Conservation (phyloP, 768 basidiomycete species). For the Coprinellus micaceus region DNA sequence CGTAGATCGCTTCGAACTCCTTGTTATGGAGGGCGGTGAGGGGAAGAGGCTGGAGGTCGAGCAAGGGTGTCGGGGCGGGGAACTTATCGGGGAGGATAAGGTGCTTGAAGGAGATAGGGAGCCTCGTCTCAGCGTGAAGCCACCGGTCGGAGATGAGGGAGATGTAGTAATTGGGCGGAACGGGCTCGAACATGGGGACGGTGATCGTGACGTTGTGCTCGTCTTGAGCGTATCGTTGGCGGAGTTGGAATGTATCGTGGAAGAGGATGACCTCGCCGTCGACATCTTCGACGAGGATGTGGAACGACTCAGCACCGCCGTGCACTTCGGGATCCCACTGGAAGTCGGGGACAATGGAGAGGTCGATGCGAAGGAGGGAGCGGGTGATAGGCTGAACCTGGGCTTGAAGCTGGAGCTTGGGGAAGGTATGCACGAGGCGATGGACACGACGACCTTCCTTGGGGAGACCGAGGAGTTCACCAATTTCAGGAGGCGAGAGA, state of each 20-base stretch:
- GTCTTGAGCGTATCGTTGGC: conserved; percentile 87
- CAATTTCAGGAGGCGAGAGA: conserved; percentile 85
- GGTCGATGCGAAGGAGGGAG: conserved; percentile 84
- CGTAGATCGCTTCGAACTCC: conserved; percentile 87
- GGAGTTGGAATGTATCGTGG: conserved; percentile 89
- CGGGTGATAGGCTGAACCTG: conserved; percentile 97
- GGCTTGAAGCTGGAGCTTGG: conserved; percentile 91
- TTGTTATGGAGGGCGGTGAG: conserved; percentile 90
- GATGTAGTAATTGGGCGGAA: conserved; percentile 98
- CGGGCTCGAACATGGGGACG: conserved; percentile 94
- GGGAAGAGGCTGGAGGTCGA: conserved; percentile 89
- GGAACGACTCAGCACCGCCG: conserved; percentile 83
- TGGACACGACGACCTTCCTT: conserved; percentile 92
- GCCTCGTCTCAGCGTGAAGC: conserved; percentile 90
- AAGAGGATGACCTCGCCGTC: conserved; percentile 96
- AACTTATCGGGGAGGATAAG: conserved; percentile 96
- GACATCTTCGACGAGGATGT: conserved; percentile 93
- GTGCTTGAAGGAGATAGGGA: conserved; percentile 97
- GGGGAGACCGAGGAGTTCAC: conserved; percentile 90
- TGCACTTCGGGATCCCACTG: conserved; percentile 96
- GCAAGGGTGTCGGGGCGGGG: conserved; percentile 86
- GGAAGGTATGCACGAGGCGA: conserved; percentile 92
- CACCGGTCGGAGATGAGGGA: conserved; percentile 93
- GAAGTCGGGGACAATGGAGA: conserved; percentile 97
- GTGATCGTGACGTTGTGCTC: conserved; percentile 95